These are phyloP conservation scores for Arthroderma sp. DNA, from an alignment of 2,329 filamentous ascomycete species.

Conservation along the genomic window DNA sequence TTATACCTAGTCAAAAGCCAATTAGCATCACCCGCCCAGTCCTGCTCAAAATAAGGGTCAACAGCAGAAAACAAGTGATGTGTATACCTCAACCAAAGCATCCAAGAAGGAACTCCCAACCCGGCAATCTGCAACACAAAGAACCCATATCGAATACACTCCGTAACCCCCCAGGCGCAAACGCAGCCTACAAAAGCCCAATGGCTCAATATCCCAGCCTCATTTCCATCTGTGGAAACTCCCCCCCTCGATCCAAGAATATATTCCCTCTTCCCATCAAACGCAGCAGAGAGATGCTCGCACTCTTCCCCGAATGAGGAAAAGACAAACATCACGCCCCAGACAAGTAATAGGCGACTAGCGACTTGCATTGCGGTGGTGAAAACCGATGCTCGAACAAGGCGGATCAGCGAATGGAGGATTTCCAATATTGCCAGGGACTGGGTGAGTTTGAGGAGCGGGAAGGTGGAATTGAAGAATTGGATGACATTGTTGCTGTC, in stretches of 20 bases:
- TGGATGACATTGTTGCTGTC: conserved; percentile 22
- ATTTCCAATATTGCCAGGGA: conserved; percentile 73
- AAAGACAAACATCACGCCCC: conserved; percentile 67
- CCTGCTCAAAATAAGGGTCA: background rate
- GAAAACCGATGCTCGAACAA: conserved; percentile 72
- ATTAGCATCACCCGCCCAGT: background rate
- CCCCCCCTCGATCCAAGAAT: conserved; percentile 18
- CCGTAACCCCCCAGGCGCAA: conserved; percentile 75
- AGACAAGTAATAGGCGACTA: conserved; percentile 76
- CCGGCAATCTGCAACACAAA: conserved; percentile 56
- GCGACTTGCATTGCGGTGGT: conserved; percentile 87
- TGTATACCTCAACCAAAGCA: conserved; percentile 62
- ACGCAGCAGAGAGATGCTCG: too few species aligned
- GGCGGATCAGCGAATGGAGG: conserved; percentile 60
- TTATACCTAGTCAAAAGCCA: conserved; percentile 45
- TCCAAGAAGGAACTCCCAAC: conserved; percentile 46
- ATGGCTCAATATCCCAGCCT: conserved; percentile 21
- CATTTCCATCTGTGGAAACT: conserved; percentile 6
- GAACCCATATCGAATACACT: conserved; percentile 86
- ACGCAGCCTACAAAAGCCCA: conserved; percentile 41
- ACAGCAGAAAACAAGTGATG: background rate
- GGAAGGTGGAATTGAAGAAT: conserved; percentile 36
- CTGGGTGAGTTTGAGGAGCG: conserved; percentile 52
- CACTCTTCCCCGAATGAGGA: conserved; percentile 26
- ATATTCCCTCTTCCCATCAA: conserved; percentile 49